Evolutionary conservation across 306 rosid genomes (phyloP).

Genomic region (Ormosia emarginata): DNA sequence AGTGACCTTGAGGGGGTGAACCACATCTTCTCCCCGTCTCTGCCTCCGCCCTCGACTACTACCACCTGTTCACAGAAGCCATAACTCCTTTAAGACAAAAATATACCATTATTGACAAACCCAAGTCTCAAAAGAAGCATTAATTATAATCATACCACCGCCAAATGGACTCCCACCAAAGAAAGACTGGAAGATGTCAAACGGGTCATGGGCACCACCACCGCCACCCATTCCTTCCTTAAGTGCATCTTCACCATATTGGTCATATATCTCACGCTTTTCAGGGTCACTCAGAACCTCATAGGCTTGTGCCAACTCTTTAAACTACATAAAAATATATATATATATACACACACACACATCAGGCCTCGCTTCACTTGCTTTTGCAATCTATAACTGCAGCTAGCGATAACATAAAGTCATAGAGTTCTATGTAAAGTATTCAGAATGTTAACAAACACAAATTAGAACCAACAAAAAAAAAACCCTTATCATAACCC

Average conservation of each 20-base stretch:
- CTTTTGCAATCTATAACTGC: neutral
- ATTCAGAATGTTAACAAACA: neutral
- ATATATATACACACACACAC: too few relatives aligned
- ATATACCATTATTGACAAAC: neutral
- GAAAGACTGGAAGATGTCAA: slow-evolving; percentile 74
- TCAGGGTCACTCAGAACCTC: slow-evolving; percentile 84
- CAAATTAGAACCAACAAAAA: too few relatives aligned
- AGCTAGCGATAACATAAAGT: neutral
- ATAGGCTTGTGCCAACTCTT: slow-evolving; percentile 87
- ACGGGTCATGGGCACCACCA: slow-evolving; percentile 74
- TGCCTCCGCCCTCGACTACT: slow-evolving; percentile 73
- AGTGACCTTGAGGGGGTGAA: slow-evolving; percentile 74
- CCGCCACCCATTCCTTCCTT: slow-evolving; percentile 81
- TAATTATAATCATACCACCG: slow-evolving; percentile 29
- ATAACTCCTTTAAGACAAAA: neutral
- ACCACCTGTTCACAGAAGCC: slow-evolving; percentile 44
- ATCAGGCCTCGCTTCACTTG: neutral
- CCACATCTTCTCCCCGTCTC: slow-evolving; percentile 78
- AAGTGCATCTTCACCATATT: slow-evolving; percentile 91
- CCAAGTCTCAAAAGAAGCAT: neutral
- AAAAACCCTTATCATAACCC: too few relatives aligned
- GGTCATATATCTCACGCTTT: slow-evolving; percentile 82
- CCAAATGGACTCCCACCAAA: slow-evolving; percentile 65
- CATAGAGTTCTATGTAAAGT: neutral
- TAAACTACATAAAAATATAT: too few relatives aligned